Percentiles rank a stretch among this genome's conserved stretches.
phyloP scores from a whole-genome alignment of 139 green algal genomes.

The Asterochloris sp. region DNA sequence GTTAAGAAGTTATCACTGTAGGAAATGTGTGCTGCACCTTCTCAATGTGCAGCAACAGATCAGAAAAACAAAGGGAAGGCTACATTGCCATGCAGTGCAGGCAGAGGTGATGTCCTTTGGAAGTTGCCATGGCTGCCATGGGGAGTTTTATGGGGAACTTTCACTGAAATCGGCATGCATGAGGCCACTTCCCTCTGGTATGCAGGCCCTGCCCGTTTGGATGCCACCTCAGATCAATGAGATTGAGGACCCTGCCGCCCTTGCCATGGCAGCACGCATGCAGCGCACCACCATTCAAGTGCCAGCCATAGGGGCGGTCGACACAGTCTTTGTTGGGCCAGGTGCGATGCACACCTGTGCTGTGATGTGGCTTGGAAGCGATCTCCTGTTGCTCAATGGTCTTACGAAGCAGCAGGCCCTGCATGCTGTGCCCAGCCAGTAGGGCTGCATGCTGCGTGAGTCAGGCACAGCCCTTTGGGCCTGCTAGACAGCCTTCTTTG shows the following conservation, averaged over 20 bases:
- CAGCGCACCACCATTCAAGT: conserved; percentile 1
- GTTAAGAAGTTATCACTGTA: no score
- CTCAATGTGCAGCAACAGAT: no score
- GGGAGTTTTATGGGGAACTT: no score
- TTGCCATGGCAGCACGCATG: conserved; percentile 6
- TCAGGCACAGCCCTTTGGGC: background rate
- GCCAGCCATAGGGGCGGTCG: background rate
- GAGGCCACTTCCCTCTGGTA: no score
- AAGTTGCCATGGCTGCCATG: no score
- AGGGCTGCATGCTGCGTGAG: background rate
- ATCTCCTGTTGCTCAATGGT: background rate
- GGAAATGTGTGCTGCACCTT: no score
- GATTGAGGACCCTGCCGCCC: conserved; percentile 7
- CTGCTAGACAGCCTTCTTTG: no score
- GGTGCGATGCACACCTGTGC: background rate
- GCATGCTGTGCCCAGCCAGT: background rate
- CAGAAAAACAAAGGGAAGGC: no score
- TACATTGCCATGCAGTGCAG: no score
- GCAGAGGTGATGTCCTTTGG: no score
- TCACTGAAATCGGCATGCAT: no score
- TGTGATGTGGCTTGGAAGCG: background rate
- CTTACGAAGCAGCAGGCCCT: background rate
- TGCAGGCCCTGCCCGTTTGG: no score
- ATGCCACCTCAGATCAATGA: background rate
- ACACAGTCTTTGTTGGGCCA: background rate